Percentiles rank a stretch among this genome's conserved stretches.
phyloP scores from a whole-genome alignment of 2,329 filamentous ascomycete genomes.

The Curvularia sp. region DNA sequence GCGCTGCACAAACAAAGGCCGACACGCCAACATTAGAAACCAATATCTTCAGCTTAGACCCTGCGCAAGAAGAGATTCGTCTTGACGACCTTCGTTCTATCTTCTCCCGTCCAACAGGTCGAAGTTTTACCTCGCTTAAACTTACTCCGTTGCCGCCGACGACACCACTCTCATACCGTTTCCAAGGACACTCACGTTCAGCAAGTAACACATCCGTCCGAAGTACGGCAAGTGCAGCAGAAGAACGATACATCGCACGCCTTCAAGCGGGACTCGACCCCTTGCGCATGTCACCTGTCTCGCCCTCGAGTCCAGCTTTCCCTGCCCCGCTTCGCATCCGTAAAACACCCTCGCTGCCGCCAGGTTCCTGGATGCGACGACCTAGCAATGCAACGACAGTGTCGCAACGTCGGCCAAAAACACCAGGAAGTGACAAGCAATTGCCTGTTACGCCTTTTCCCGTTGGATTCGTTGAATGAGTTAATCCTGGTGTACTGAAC shows the following conservation, averaged over 20 bases:
- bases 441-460: constrained; percentile 46
- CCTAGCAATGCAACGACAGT: constrained; percentile 18
- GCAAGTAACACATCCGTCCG: constrained; percentile 17
- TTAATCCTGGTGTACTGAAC: neutral
- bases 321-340: constrained; percentile 23
- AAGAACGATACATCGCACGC: constrained; percentile 6
- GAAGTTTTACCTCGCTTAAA: constrained; percentile 10
- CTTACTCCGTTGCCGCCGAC: neutral
- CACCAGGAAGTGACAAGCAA: constrained; percentile 34
- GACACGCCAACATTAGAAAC: neutral
- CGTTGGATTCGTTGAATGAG: constrained; percentile 12
- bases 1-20: neutral
- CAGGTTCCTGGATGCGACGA: constrained; percentile 14
- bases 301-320: constrained; percentile 20
- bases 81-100: constrained; percentile 13
- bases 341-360: constrained; percentile 20
- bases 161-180: constrained; percentile 7
- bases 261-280: constrained; percentile 26
- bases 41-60: neutral
- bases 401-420: constrained; percentile 10
- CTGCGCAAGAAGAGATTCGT: constrained; percentile 1
- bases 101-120: constrained; percentile 24
- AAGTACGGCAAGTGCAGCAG: constrained; percentile 11
- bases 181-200: constrained; percentile 22
- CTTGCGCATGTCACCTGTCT: constrained; percentile 33